Conservation (phyloP, 257 asterid genomes). For the Catharanthus roseus region DNA sequence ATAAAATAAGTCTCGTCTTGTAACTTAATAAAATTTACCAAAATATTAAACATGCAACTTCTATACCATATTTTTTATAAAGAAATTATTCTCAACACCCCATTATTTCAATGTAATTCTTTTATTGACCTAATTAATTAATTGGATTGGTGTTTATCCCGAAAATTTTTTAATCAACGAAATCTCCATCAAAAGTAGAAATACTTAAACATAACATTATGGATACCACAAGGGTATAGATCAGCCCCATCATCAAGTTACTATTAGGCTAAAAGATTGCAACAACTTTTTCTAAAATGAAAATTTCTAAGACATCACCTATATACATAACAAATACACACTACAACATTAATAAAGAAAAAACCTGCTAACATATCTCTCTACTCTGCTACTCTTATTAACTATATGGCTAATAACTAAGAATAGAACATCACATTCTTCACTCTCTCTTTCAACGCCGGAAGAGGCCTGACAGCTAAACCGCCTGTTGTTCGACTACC, state of each 20-base stretch:
- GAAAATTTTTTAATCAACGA: too few relatives aligned
- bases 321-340: constrained; percentile 17
- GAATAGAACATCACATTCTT: constrained; percentile 32
- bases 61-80: too few relatives aligned
- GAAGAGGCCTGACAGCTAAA: constrained; percentile 25
- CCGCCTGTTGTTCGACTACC: background rate
- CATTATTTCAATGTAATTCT: too few relatives aligned
- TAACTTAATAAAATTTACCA: too few relatives aligned
- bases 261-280: background rate
- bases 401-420: background rate
- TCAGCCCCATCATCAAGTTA: background rate
- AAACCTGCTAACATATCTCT: background rate
- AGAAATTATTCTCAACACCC: too few relatives aligned
- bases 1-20: too few relatives aligned
- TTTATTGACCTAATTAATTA: too few relatives aligned
- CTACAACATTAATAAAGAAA: background rate
- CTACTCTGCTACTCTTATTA: background rate
- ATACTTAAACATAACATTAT: too few relatives aligned
- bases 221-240: too few relatives aligned
- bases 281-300: background rate
- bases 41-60: too few relatives aligned
- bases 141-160: too few relatives aligned
- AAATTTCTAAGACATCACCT: background rate
- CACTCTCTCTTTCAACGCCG: constrained; percentile 27
- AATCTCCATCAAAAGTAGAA: too few relatives aligned